Conservation (phyloP, 176 grass and related monocot genomes). For the Musa troglodytarum region DNA sequence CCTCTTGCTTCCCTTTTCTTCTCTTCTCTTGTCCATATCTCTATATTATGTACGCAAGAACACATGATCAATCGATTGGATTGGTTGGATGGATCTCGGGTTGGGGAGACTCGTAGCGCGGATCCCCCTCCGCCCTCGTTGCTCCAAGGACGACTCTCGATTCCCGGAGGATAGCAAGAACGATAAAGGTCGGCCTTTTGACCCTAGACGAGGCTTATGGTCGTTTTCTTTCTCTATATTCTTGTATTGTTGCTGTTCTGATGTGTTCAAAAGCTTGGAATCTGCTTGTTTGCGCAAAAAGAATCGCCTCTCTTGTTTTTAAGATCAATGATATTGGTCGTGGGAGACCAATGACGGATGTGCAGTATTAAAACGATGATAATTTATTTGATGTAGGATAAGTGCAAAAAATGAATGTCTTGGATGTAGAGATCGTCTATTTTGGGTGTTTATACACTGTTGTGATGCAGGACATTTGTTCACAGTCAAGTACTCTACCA, state of each 20-base stretch:
- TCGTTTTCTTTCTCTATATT: too few relatives aligned
- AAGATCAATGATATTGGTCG: too few relatives aligned
- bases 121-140: conserved; percentile 44
- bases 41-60: not conserved
- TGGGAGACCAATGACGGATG: too few relatives aligned
- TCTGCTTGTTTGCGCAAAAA: not conserved
- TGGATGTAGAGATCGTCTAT: too few relatives aligned
- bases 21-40: not conserved
- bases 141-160: conserved; percentile 38
- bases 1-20: conserved; percentile 5
- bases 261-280: not conserved
- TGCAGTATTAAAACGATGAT: too few relatives aligned
- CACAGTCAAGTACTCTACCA: too few relatives aligned
- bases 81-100: conserved; percentile 26
- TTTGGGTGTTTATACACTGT: too few relatives aligned
- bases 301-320: not conserved
- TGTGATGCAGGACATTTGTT: too few relatives aligned
- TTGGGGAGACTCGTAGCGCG: conserved; percentile 40
- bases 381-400: too few relatives aligned
- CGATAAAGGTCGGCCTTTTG: conserved; percentile 37
- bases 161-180: conserved; percentile 41
- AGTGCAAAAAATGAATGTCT: too few relatives aligned
- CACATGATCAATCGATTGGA: not conserved
- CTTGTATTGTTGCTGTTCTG: not conserved
- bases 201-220: too few relatives aligned